Conservation (phyloP, 2,329 filamentous ascomycete genomes). For the Kalaharituber pfeilii region DNA sequence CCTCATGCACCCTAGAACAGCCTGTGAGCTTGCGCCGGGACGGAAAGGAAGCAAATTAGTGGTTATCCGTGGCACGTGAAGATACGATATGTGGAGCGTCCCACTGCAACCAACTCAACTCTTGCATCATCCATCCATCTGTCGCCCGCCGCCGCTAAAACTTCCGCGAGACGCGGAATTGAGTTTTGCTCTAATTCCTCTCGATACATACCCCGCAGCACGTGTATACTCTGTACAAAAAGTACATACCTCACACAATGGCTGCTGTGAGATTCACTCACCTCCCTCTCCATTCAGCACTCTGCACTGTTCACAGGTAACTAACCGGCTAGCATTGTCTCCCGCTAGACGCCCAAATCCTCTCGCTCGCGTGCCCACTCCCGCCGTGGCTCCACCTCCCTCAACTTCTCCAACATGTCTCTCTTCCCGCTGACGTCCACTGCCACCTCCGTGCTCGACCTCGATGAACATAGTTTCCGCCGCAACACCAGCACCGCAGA, state of each 20-base stretch:
- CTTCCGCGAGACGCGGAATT: too few species aligned
- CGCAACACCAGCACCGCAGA: neutral
- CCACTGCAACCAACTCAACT: neutral
- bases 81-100: too few species aligned
- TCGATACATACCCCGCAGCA: too few species aligned
- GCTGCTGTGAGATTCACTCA: neutral
- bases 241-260: too few species aligned
- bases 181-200: too few species aligned
- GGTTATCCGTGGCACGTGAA: too few species aligned
- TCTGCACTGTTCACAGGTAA: neutral
- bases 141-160: too few species aligned
- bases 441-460: constrained; percentile 6
- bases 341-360: neutral
- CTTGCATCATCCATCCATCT: neutral
- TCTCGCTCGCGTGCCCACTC: constrained; percentile 10
- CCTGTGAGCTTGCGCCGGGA: too few species aligned
- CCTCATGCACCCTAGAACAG: too few species aligned
- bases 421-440: constrained; percentile 14
- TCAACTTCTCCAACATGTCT: constrained; percentile 17
- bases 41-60: too few species aligned
- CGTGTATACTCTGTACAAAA: too few species aligned
- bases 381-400: constrained; percentile 13
- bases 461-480: constrained; percentile 6
- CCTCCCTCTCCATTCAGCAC: neutral
- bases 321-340: neutral